phyloP scores from a whole-genome alignment of 208 protist species.

The Borovskyia barvae region DNA sequence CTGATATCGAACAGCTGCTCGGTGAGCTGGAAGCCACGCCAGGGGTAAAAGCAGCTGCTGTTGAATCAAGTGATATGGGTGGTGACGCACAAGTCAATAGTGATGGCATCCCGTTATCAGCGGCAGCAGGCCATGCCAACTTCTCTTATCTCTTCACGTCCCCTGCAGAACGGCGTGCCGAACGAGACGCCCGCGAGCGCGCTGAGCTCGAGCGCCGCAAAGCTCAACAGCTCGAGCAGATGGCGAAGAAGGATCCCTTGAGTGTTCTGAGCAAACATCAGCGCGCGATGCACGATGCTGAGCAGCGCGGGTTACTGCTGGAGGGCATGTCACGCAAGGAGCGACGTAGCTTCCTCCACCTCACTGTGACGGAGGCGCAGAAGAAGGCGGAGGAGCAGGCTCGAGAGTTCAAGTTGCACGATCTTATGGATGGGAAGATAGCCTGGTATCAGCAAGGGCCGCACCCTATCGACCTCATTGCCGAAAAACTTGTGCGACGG shows the following conservation, averaged over 20 bases:
- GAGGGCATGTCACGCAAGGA: slow-evolving; percentile 88
- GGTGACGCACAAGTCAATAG: slow-evolving; percentile 7
- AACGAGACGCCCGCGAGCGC: slow-evolving; percentile 44
- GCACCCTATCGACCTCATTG: slow-evolving; percentile 82
- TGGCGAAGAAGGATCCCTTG: slow-evolving; percentile 32
- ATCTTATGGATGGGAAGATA: slow-evolving; percentile 80
- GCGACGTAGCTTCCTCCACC: slow-evolving; percentile 62
- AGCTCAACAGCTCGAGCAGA: slow-evolving; percentile 15
- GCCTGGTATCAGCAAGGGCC: slow-evolving; percentile 91
- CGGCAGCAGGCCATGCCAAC: slow-evolving; percentile 21
- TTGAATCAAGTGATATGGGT: background rate
- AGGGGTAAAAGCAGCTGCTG: background rate
- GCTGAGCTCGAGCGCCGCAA: slow-evolving; percentile 23
- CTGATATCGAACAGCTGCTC: slow-evolving; percentile 50
- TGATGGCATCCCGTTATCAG: slow-evolving; percentile 20
- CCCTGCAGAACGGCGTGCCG: slow-evolving; percentile 66
- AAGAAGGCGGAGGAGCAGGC: slow-evolving; percentile 54
- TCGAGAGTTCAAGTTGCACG: slow-evolving; percentile 68
- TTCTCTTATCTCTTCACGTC: slow-evolving; percentile 87
- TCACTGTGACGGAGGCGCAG: slow-evolving; percentile 71
- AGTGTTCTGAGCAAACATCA: slow-evolving; percentile 78
- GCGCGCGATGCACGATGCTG: slow-evolving; percentile 50
- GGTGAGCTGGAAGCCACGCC: background rate
- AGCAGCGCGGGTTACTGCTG: slow-evolving; percentile 61
- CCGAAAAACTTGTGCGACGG: slow-evolving; percentile 71